Conservation (phyloP, 306 rosid genomes). For the Hippophae tibetana region DNA sequence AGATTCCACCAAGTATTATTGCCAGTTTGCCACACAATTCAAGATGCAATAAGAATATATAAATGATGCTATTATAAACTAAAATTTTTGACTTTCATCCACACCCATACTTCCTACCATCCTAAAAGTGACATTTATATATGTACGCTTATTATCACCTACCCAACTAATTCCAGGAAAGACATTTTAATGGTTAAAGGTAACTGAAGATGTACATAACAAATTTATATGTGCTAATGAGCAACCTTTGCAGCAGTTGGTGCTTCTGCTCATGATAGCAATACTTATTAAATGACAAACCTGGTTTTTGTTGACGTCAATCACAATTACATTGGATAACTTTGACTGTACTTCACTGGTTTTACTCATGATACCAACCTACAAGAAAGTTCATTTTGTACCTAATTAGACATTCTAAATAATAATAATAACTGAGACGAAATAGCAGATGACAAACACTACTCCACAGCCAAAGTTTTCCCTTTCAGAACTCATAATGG, state of each 20-base stretch:
- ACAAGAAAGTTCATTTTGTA: constrained; percentile 17
- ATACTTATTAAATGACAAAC: constrained; percentile 15
- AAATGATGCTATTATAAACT: no score
- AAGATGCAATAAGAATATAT: no score
- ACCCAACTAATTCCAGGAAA: no score
- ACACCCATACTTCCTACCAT: no score
- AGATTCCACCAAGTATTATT: neutral
- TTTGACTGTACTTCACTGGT: constrained; percentile 79
- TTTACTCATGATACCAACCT: constrained; percentile 86
- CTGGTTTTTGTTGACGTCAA: constrained; percentile 90
- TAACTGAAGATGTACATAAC: no score
- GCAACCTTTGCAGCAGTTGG: neutral
- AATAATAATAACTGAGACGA: constrained; percentile 10
- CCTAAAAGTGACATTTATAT: no score
- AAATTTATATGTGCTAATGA: neutral
- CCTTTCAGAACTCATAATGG: neutral
- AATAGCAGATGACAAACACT: constrained; percentile 5
- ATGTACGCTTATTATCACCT: no score
- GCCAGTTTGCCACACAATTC: neutral
- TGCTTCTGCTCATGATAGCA: neutral
- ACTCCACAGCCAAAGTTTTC: constrained; percentile 2
- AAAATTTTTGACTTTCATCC: no score
- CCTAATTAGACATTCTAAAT: constrained; percentile 11
- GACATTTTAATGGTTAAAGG: no score
- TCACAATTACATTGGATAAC: constrained; percentile 52